Evolutionary conservation across 2,329 filamentous ascomycete species (phyloP), one percentile per base, ranked within the genome.

Genomic region (Phialemonium atrogriseum): DNA sequence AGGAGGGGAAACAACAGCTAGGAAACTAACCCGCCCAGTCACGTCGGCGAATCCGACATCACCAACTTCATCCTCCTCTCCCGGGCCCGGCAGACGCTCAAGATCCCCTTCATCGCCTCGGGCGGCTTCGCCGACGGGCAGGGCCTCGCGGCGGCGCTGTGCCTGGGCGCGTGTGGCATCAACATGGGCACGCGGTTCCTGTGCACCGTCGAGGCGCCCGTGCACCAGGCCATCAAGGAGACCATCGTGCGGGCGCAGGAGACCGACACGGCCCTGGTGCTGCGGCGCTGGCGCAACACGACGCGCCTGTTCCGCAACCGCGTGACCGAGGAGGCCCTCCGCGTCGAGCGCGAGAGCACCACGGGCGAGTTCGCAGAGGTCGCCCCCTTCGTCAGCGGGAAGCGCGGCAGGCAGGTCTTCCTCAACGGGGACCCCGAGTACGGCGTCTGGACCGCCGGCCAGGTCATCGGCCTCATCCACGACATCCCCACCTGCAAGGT

Each of bases 161-260:
- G 81, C 24, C 72, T 98, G 10, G 91, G 91, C 21, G 91, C 91
- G 0, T 84, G 85, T 55, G 91, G 91, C 41, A 80, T 96, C 62
- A 98, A 98, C 63, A 98, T 98, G 91, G 91, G 91, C 36, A 98
- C 91, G 8, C 71, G 91, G 24, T 98, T 96, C 66, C 93, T 98
- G 84, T 89, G 83, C 64, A 96, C 91, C 1, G 69, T 89, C 26
- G 91, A 96, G 60, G 80, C 88, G 11, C 91, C 91, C 1, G 84
- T 98, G 42, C 91, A 98, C 62, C 56, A 76, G 29, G 94, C 94
- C 45, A 86, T 98, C 66, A 98, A 98, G 71, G 71, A 93, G 57
- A 71, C 83, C 45, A 98, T 98, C 50, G 87, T 95, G 30, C 71
- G 77, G 34, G 84, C 88, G 2, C 71, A 86, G 41, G 91, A 98